Evolutionary conservation across 2,329 filamentous ascomycete species (phyloP).

Genomic region (Stagonosporopsis vannaccii): DNA sequence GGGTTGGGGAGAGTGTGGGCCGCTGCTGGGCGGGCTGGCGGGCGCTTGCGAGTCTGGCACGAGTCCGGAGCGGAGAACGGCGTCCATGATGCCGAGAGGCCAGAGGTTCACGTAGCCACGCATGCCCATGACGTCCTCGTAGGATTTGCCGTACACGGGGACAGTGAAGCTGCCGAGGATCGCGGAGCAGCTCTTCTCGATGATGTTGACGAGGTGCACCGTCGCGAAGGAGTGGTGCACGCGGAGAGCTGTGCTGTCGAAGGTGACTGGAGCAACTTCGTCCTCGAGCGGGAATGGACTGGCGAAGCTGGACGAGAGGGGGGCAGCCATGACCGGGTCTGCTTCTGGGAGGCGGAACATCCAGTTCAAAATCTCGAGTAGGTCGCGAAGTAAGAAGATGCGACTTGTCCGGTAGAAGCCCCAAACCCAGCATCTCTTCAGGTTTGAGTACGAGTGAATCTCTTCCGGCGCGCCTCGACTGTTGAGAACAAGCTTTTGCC

Average conservation of each 20-base stretch:
- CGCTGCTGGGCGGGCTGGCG: constrained; percentile 3
- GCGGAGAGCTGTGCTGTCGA: constrained; percentile 27
- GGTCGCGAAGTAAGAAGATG: constrained; percentile 38
- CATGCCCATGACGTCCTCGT: constrained; percentile 36
- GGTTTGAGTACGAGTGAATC: constrained; percentile 33
- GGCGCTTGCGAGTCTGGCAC: constrained; percentile 30
- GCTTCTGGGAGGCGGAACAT: constrained; percentile 35
- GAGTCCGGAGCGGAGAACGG: constrained; percentile 34
- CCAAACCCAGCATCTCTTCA: constrained; percentile 39
- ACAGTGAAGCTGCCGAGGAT: constrained; percentile 37
- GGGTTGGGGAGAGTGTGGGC: constrained; percentile 1
- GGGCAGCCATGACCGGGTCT: background rate
- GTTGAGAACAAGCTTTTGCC: constrained; percentile 31
- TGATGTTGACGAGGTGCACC: constrained; percentile 28
- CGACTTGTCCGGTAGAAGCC: constrained; percentile 40
- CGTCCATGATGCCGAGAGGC: constrained; percentile 38
- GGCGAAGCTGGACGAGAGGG: constrained; percentile 7
- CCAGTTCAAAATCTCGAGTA: constrained; percentile 43
- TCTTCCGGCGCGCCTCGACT: constrained; percentile 36
- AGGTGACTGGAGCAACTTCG: background rate
- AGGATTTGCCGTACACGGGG: constrained; percentile 31
- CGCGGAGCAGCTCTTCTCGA: constrained; percentile 36
- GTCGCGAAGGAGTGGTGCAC: constrained; percentile 29
- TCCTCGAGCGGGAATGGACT: constrained; percentile 11
- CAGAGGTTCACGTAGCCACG: constrained; percentile 39